Base-by-base conservation (phyloP, 1,139 yeast species). In the Meyerozyma smithsonii region DNA sequence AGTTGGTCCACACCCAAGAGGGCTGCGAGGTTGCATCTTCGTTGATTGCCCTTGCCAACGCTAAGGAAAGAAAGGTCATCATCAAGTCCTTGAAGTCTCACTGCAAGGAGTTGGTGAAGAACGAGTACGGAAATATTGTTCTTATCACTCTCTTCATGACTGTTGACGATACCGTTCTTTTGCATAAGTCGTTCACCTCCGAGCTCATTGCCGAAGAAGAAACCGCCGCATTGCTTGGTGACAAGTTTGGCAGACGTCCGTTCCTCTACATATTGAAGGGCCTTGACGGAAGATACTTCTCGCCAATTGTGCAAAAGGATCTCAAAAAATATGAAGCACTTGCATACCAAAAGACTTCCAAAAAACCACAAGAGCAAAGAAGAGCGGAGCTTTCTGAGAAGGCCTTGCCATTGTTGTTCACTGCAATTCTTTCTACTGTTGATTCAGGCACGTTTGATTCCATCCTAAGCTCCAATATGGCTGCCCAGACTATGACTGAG, bases 1-100 rank as follows among this genome's bases (percentile, higher is more conserved):
- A 90, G 64, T 74, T 92, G 58, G 96, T 90, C 25, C 98, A 92
- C 59, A 92, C 98, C 0, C 83, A 81, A 43, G 97, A 90, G 61
- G 98, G 98, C 49, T 69, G 90, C 38, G 95, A 87, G 54, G 97
- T 88, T 42, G 97, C 97, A 0, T 79, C 85, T 52, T 73, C 79
- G 24, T 73, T 87, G 46, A 72, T 92, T 43, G 88, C 96, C 1
- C 72, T 77, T 46, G 94, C 97, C 26, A 84, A 75, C 48, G 97
- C 97, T 15, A 92, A 92, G 66, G 97, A 92, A 67, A 83, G 97
- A 71, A 92, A 90, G 64, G 62, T 61, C 36, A 76, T 92, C 40
- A 71, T 90, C 47, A 84, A 77, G 62, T 61, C 83, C 15, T 74
- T 92, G 60, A 86, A 82, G 55, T 76, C 76, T 30, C 96, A 88